Percentiles rank a stretch among this genome's conserved stretches.
These are phyloP conservation scores for Agarophyton chilense DNA, from an alignment of 23 red algal species.

Conservation along the genomic window DNA sequence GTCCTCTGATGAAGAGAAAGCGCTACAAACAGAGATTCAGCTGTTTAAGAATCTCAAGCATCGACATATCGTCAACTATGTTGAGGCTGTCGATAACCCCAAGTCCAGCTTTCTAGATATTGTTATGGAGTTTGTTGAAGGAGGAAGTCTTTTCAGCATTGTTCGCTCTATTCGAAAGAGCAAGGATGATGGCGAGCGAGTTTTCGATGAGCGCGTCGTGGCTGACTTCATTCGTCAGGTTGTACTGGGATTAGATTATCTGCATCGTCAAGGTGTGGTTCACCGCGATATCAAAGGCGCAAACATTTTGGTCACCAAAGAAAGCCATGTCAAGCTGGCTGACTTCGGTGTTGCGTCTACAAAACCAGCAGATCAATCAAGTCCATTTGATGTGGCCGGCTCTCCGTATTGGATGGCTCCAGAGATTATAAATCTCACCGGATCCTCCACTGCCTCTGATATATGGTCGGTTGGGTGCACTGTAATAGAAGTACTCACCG, in stretches of 20 bases:
- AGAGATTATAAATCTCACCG: slow-evolving; percentile 95
- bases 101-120: slow-evolving; percentile 71
- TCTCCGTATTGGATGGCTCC: slow-evolving; percentile 99
- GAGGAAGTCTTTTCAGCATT: slow-evolving; percentile 75
- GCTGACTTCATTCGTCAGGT: slow-evolving; percentile 84
- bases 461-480: slow-evolving; percentile 98
- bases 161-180: slow-evolving; percentile 61
- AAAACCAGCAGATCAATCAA: slow-evolving; percentile 71
- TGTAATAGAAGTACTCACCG: slow-evolving; percentile 97
- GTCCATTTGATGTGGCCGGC: slow-evolving; percentile 87
- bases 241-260: slow-evolving; percentile 80
- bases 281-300: slow-evolving; percentile 99
- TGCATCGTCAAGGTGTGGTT: slow-evolving; percentile 97
- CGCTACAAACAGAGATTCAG: slow-evolving; percentile 81
- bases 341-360: slow-evolving; percentile 99
- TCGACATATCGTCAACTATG: slow-evolving; percentile 87
- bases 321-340: slow-evolving; percentile 91
- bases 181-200: slow-evolving; percentile 25
- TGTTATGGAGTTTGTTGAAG: slow-evolving; percentile 98
- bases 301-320: slow-evolving; percentile 95
- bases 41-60: slow-evolving; percentile 92
- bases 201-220: slow-evolving; percentile 83
- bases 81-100: slow-evolving; percentile 77
- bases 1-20: slow-evolving; percentile 81
- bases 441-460: slow-evolving; percentile 90